phyloP scores from a whole-genome alignment of 2,329 filamentous ascomycete genomes.

The Macrophomina pseudophaseolina region DNA sequence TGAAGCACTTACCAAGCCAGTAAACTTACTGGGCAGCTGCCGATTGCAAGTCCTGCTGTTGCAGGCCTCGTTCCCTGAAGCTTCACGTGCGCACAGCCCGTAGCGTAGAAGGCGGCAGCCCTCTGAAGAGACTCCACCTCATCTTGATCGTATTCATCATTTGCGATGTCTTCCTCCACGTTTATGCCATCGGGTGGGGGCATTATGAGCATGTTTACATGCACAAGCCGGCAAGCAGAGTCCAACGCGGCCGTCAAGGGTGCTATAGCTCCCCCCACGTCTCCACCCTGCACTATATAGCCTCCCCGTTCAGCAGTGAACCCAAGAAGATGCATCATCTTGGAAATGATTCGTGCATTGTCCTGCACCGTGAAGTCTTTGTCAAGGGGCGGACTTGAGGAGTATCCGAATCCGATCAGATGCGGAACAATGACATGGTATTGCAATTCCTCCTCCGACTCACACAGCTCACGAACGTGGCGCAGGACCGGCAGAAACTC shows the following conservation, averaged over 20 bases:
- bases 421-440: constrained; percentile 65
- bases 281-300: neutral
- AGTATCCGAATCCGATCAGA: constrained; percentile 61
- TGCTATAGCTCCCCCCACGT: too few species aligned
- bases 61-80: too few species aligned
- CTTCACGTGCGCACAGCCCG: too few species aligned
- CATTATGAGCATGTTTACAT: neutral
- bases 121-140: neutral
- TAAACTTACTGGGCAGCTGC: too few species aligned
- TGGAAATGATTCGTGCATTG: constrained; percentile 54
- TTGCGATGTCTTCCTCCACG: neutral
- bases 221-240: too few species aligned
- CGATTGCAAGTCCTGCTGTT: too few species aligned
- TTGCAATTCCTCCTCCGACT: constrained; percentile 54
- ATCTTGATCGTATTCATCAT: neutral
- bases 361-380: constrained; percentile 50
- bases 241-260: too few species aligned
- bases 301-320: neutral
- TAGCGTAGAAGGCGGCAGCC: neutral
- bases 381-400: constrained; percentile 52
- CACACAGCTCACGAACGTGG: constrained; percentile 54
- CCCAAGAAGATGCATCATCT: constrained; percentile 28
- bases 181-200: neutral
- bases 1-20: too few species aligned
- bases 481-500: constrained; percentile 62